These are phyloP conservation scores for Leccinum uliginosum DNA, from an alignment of 768 basidiomycete genomes.

Conservation along the genomic window DNA sequence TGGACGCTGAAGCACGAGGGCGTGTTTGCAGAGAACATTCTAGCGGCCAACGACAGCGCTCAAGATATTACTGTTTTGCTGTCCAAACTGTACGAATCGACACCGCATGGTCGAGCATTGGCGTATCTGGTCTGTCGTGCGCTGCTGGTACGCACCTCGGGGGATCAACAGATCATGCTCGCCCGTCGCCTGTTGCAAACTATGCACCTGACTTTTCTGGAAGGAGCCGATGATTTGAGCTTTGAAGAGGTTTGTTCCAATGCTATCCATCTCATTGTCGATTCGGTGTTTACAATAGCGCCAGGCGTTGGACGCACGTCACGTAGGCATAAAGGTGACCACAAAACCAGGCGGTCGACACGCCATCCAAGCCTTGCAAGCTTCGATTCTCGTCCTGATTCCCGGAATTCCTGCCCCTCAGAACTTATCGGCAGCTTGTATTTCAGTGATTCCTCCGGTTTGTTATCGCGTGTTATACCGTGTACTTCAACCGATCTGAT, in stretches of 20 bases:
- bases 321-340: conserved; percentile 46
- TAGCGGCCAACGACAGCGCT: conserved; percentile 43
- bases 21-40: conserved; percentile 53
- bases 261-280: neutral
- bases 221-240: conserved; percentile 36
- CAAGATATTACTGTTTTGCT: conserved; percentile 48
- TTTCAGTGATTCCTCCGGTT: conserved; percentile 37
- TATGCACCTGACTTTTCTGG: conserved; percentile 44
- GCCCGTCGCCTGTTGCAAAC: conserved; percentile 45
- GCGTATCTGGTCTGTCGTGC: conserved; percentile 61
- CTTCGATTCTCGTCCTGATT: conserved; percentile 50
- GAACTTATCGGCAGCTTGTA: conserved; percentile 41
- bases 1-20: neutral
- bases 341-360: conserved; percentile 57
- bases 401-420: conserved; percentile 45
- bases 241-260: conserved; percentile 28
- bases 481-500: neutral
- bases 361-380: conserved; percentile 55
- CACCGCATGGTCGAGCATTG: conserved; percentile 52
- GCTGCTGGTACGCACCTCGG: conserved; percentile 52
- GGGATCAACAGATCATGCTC: conserved; percentile 53
- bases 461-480: conserved; percentile 3
- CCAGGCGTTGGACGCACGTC: conserved; percentile 43
- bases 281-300: conserved; percentile 1
- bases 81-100: conserved; percentile 43